phyloP scores from a whole-genome alignment of 2,329 filamentous ascomycete species.

The Daldinia sp. region DNA sequence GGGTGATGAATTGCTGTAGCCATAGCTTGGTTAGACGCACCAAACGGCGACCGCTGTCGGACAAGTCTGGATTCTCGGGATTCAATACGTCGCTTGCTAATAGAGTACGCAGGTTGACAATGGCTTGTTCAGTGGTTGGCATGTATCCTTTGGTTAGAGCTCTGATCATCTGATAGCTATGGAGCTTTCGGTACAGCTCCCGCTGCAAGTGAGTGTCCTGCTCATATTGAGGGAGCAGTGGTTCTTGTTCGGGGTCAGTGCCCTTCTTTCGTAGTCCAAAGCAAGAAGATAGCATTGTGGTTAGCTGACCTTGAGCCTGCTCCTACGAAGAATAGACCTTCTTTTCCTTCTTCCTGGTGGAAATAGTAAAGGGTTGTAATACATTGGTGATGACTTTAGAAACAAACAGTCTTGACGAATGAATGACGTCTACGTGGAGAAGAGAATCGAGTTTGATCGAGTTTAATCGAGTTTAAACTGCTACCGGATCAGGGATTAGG shows the following conservation, averaged over 20 bases:
- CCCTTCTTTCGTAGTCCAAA: constrained; percentile 67
- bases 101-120: constrained; percentile 82
- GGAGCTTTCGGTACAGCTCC: constrained; percentile 86
- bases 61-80: constrained; percentile 78
- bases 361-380: constrained; percentile 11
- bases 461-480: constrained; percentile 7
- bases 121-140: constrained; percentile 88
- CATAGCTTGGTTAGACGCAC: constrained; percentile 78
- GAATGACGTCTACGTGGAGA: constrained; percentile 41
- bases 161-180: constrained; percentile 90
- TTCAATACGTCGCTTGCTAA: constrained; percentile 84
- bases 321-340: constrained; percentile 14
- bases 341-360: constrained; percentile 10
- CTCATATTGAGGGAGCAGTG: constrained; percentile 83
- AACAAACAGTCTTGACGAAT: constrained; percentile 32
- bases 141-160: constrained; percentile 88
- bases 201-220: constrained; percentile 85
- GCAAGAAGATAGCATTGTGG: constrained; percentile 68
- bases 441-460: constrained; percentile 8
- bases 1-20: constrained; percentile 83
- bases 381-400: constrained; percentile 15
- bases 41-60: constrained; percentile 79
- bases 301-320: constrained; percentile 21
- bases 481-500: constrained; percentile 16
- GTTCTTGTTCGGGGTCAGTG: constrained; percentile 74